A percentile compares a stretch with the other conserved stretches of the same genome.
These are phyloP conservation scores for Luzula sylvatica DNA, from an alignment of 176 grass and related monocot species.

Conservation along the genomic window DNA sequence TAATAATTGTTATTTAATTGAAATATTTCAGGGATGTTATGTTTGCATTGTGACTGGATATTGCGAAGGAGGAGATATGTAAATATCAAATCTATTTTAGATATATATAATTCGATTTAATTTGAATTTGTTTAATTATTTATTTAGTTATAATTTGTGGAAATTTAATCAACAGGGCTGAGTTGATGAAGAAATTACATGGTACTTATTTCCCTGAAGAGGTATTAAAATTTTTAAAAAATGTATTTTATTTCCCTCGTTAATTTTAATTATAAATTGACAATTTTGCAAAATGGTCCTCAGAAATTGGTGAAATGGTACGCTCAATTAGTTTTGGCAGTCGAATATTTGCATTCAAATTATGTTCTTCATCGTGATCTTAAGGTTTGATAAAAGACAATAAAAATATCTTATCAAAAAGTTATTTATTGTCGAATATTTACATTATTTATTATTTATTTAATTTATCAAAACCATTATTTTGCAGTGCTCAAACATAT, in stretches of 20 bases:
- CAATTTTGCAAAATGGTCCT: conserved; percentile 15
- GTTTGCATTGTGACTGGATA: conserved; percentile 99
- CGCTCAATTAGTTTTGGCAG: conserved; percentile 72
- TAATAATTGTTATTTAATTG: conserved; percentile 18
- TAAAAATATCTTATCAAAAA: not conserved
- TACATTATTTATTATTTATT: not conserved
- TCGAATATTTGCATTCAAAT: conserved; percentile 95
- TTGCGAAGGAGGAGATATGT: conserved; percentile 98
- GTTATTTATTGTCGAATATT: conserved; percentile 1
- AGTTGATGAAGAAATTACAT: conserved; percentile 92
- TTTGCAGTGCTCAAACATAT: conserved; percentile 98
- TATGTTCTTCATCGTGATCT: conserved; percentile 96
- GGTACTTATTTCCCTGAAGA: conserved; percentile 93
- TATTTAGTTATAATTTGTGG: conserved; percentile 10
- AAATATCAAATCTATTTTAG: conserved; percentile 27
- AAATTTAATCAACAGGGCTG: conserved; percentile 43
- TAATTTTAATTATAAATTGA: conserved; percentile 14
- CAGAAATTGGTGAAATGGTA: conserved; percentile 99
- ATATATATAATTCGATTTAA: conserved; percentile 6
- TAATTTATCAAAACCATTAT: conserved; percentile 5
- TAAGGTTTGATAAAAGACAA: conserved; percentile 35
- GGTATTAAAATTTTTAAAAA: conserved; percentile 22
- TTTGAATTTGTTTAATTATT: conserved; percentile 13
- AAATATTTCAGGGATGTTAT: conserved; percentile 59
- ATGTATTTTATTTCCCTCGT: conserved; percentile 11